Conservation (phyloP, 176 grass and related monocot species). For the Carex littledalei region DNA sequence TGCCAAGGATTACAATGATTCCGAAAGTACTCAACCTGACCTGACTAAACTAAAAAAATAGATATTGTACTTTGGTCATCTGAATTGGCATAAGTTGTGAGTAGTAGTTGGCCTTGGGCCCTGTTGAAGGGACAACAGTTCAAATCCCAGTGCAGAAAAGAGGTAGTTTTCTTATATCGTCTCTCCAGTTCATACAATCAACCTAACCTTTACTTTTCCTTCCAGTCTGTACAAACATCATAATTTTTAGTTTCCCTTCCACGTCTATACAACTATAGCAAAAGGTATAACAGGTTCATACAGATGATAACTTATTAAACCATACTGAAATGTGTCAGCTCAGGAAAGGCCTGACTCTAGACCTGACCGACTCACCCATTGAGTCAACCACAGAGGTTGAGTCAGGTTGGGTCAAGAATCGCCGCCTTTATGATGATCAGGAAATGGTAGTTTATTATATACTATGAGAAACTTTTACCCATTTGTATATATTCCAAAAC, state of each 20-base stretch:
- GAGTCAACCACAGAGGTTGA: neutral
- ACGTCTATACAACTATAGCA: neutral
- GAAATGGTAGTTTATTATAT: neutral
- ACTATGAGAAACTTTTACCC: slow-evolving; percentile 43
- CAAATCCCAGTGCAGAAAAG: neutral
- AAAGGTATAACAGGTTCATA: neutral
- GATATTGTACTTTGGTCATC: neutral
- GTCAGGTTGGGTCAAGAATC: neutral
- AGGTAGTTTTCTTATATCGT: neutral
- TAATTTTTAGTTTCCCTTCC: neutral
- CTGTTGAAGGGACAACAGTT: neutral
- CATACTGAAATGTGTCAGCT: neutral
- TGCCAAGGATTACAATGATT: neutral
- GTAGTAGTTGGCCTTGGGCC: neutral
- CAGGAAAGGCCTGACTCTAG: neutral
- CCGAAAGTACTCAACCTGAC: neutral
- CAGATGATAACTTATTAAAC: neutral
- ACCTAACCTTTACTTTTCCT: neutral
- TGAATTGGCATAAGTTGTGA: neutral
- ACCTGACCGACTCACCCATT: neutral
- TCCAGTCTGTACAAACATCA: neutral
- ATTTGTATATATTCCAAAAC: slow-evolving; percentile 97
- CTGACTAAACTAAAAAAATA: neutral
- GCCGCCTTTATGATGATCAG: neutral
- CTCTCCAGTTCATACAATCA: neutral